Evolutionary conservation across 306 rosid species (phyloP).

Genomic region (Cucurbita pepo): DNA sequence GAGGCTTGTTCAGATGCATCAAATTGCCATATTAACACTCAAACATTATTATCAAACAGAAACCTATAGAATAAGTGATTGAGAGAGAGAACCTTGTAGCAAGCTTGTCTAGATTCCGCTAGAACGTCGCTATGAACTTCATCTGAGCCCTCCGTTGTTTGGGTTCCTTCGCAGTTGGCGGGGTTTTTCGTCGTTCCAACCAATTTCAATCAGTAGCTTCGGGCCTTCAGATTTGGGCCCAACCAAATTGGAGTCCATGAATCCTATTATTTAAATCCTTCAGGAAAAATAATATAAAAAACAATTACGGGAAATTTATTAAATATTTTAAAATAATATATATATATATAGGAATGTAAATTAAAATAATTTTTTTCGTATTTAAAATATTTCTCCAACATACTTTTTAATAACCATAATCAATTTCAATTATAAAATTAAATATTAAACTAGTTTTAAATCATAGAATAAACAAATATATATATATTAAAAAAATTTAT

Average conservation of each 20-base stretch:
- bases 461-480: too few species aligned
- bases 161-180: not conserved
- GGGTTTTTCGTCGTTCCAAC: not conserved
- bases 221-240: not conserved
- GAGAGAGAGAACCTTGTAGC: conserved; percentile 45
- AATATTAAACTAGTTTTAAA: too few species aligned
- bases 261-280: not conserved
- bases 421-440: too few species aligned
- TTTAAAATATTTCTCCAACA: too few species aligned
- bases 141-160: conserved; percentile 23
- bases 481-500: too few species aligned
- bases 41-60: not conserved
- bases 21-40: not conserved
- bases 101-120: conserved; percentile 50
- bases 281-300: too few species aligned
- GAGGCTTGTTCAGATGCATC: conserved; percentile 36
- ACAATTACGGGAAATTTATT: too few species aligned
- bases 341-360: too few species aligned
- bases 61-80: not conserved
- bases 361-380: too few species aligned
- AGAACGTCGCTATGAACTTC: conserved; percentile 54
- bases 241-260: not conserved
- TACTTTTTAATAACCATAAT: too few species aligned
- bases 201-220: not conserved
- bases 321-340: too few species aligned